Conservation (phyloP, 306 rosid genomes). For the Vicia faba region DNA sequence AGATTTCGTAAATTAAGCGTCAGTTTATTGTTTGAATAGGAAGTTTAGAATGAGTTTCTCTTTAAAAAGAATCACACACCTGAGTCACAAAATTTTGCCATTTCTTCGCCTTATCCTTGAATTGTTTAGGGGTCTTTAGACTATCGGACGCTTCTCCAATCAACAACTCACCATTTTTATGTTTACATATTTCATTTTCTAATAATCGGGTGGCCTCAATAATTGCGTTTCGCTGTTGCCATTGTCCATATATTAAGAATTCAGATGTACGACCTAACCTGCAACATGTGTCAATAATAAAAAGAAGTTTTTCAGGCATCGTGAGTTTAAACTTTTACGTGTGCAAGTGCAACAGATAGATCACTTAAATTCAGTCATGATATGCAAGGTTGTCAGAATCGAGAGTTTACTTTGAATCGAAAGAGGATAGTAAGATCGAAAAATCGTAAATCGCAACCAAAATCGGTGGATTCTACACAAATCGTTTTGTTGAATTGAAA, state of each 20-base stretch:
- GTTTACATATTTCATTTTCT: conserved; percentile 53
- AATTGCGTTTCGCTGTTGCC: conserved; percentile 85
- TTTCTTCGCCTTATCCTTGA: conserved; percentile 84
- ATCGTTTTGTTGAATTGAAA: too few relatives aligned
- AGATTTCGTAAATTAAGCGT: conserved; percentile 19
- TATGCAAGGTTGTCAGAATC: too few relatives aligned
- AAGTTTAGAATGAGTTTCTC: conserved; percentile 31
- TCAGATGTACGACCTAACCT: conserved; percentile 89
- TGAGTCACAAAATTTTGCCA: conserved; percentile 89
- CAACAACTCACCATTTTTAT: conserved; percentile 42
- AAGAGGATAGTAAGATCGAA: too few relatives aligned
- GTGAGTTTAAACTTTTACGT: conserved; percentile 10
- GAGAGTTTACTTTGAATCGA: too few relatives aligned
- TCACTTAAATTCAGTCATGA: conserved; percentile 21
- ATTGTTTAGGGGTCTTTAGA: conserved; percentile 52
- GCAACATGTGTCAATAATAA: conserved; percentile 32
- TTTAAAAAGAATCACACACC: conserved; percentile 52
- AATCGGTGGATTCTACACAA: too few relatives aligned
- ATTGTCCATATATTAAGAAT: conserved; percentile 88
- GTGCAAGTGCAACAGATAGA: not conserved
- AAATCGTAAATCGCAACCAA: too few relatives aligned
- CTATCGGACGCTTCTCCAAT: conserved; percentile 51
- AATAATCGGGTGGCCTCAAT: conserved; percentile 79
- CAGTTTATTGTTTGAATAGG: conserved; percentile 7
- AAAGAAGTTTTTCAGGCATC: conserved; percentile 14